A percentile compares a stretch with the other conserved stretches of the same genome.
Conservation (phyloP, 129 eudicot species). For the Flaveria trinervia region DNA sequence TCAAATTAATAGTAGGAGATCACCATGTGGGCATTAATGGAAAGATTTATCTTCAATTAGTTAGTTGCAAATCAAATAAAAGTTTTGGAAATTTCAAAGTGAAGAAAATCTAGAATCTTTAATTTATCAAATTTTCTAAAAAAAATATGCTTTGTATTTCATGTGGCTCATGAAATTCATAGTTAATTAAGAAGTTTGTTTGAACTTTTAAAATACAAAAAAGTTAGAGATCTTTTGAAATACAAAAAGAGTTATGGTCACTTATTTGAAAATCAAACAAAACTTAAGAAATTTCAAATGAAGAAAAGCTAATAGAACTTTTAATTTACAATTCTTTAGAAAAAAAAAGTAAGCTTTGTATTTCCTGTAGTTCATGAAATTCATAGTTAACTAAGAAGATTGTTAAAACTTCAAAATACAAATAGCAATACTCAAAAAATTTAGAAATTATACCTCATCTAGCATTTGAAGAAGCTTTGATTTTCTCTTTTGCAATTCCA, state of each 20-base stretch:
- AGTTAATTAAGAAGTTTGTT: conserved; percentile 16
- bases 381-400: conserved; percentile 14
- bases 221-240: too few species aligned
- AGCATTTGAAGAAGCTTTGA: conserved; percentile 83
- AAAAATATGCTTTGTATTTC: conserved; percentile 3
- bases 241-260: conserved; percentile 43
- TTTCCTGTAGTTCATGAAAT: conserved; percentile 12
- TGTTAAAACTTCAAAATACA: conserved; percentile 12
- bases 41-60: conserved; percentile 47
- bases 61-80: conserved; percentile 45
- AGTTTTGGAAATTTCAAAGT: neutral
- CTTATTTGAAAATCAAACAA: conserved; percentile 45
- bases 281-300: neutral
- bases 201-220: conserved; percentile 4
- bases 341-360: neutral
- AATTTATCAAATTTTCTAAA: neutral
- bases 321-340: neutral
- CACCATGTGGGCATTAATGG: conserved; percentile 80
- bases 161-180: conserved; percentile 12
- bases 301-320: conserved; percentile 14
- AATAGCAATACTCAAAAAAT: neutral
- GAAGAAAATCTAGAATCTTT: conserved; percentile 18
- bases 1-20: conserved; percentile 47
- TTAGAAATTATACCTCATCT: conserved; percentile 68
- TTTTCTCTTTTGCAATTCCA: conserved; percentile 88